These are phyloP conservation scores for Pythium brachiatum DNA, from an alignment of 352 stramenopile species.

Conservation along the genomic window DNA sequence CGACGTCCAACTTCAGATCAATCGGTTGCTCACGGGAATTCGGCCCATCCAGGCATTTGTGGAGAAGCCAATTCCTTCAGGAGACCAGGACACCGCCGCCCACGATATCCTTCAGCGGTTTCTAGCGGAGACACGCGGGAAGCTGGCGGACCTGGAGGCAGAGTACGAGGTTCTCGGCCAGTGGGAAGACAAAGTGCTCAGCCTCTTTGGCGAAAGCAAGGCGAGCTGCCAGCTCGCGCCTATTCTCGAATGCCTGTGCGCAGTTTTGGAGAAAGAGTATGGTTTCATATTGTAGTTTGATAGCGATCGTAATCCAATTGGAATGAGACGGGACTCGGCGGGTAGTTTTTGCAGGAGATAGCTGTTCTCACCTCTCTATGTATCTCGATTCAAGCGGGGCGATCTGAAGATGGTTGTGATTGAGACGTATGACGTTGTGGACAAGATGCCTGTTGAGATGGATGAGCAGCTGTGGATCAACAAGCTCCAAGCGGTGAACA, in stretches of 20 bases:
- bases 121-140: slow-evolving; percentile 33
- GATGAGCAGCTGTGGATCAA: slow-evolving; percentile 24
- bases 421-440: slow-evolving; percentile 20
- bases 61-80: slow-evolving; percentile 26
- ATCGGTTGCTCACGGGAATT: slow-evolving; percentile 46
- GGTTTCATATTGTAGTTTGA: slow-evolving; percentile 17
- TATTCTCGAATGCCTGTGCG: slow-evolving; percentile 43
- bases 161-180: slow-evolving; percentile 64
- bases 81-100: slow-evolving; percentile 37
- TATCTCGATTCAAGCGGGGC: slow-evolving; percentile 22
- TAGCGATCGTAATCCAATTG: neutral
- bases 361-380: slow-evolving; percentile 15
- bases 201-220: slow-evolving; percentile 66
- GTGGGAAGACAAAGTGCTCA: slow-evolving; percentile 61
- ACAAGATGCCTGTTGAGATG: slow-evolving; percentile 21
- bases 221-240: slow-evolving; percentile 55
- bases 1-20: slow-evolving; percentile 65
- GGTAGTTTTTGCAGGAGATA: slow-evolving; percentile 13
- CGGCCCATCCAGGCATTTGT: slow-evolving; percentile 49
- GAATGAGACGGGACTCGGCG: slow-evolving; percentile 8
- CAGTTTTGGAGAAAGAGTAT: slow-evolving; percentile 21
- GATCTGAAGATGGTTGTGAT: slow-evolving; percentile 22
- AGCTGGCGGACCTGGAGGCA: slow-evolving; percentile 44
- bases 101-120: slow-evolving; percentile 55
- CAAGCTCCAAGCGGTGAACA: slow-evolving; percentile 15